A percentile compares a stretch with the other conserved stretches of the same genome.
These are phyloP conservation scores for Trichophyton verrucosum DNA, from an alignment of 2,329 filamentous ascomycete species.

Conservation along the genomic window DNA sequence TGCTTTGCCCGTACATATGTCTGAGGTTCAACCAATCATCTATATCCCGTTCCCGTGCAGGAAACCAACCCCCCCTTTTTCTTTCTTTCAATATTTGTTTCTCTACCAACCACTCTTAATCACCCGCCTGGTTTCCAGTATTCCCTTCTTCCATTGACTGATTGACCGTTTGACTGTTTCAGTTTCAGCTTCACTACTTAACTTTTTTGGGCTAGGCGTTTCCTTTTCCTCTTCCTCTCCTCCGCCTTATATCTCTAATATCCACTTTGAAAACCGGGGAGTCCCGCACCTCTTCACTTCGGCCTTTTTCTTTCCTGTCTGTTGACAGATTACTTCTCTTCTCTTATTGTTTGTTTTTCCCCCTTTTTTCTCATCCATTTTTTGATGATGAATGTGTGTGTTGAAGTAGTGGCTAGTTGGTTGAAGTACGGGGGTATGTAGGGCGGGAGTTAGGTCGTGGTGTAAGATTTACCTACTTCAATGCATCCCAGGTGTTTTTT, in stretches of 20 bases:
- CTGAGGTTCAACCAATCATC: too few relatives aligned
- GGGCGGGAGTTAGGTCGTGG: not conserved
- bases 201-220: conserved; percentile 1
- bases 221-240: not conserved
- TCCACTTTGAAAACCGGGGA: not conserved
- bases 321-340: too few relatives aligned
- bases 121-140: not conserved
- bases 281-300: too few relatives aligned
- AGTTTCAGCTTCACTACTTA: not conserved
- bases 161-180: not conserved
- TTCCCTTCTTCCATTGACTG: not conserved
- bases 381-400: not conserved
- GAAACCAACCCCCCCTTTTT: not conserved
- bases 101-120: not conserved
- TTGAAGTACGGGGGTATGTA: not conserved
- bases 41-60: not conserved
- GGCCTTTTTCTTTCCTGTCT: too few relatives aligned
- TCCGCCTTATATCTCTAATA: not conserved
- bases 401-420: not conserved
- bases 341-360: not conserved
- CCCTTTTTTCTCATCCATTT: not conserved
- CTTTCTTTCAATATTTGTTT: not conserved
- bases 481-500: not conserved
- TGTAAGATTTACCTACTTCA: not conserved
- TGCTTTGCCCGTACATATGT: too few relatives aligned